Evolutionary conservation across 768 basidiomycete genomes (phyloP), one percentile per base, ranked within the genome.

Genomic region (Candolleomyces aberdarensis): DNA sequence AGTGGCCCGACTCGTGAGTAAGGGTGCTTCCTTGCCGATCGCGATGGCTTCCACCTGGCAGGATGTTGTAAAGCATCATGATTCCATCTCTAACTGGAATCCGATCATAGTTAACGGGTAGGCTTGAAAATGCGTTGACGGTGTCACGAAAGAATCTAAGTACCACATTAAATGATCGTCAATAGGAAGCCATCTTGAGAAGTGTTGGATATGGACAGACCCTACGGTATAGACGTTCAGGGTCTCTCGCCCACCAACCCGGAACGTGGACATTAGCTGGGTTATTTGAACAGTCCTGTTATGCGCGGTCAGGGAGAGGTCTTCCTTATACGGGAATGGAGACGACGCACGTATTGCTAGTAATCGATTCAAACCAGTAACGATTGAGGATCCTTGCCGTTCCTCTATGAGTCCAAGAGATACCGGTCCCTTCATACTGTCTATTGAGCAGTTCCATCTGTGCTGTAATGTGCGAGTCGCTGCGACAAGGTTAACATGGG

Each of bases 1-100:
- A 77, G 59, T 77, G 75, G 4, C 77, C 77, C 19, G 66, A 65
- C 63, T 78, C 77, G 60, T 77, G 77, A 7, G 74, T 75, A 36
- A 76, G 49, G 3, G 75, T 76, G 52, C 68, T 50, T 20, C 70
- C 29, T 15, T 19, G 31, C 13, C 20, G 22, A 13, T 41, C 7
- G 26, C 29, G 32, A 36, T 6, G 6, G 14, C 17, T 20, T 11
- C 70, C 76, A 56, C 72, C 74, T 3, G 77, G 76, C 10, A 77
- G 63, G 11, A 72, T 67, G 5, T 65, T 58, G 57, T 70, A 72
- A n/a, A 65, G 64, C 20, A 78, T 64, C 31, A 78, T 71, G 22
- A 78, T 71, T n/a, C 77, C 78, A 55, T 80, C 78, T 50, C 74
- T 67, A 15, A 56, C 58, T 14, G 74, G 71, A 13, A 54, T 58